A percentile compares a stretch with the other conserved stretches of the same genome.
These are phyloP conservation scores for Didymosphaeria variabile DNA, from an alignment of 2,329 filamentous ascomycete species.

Conservation along the genomic window DNA sequence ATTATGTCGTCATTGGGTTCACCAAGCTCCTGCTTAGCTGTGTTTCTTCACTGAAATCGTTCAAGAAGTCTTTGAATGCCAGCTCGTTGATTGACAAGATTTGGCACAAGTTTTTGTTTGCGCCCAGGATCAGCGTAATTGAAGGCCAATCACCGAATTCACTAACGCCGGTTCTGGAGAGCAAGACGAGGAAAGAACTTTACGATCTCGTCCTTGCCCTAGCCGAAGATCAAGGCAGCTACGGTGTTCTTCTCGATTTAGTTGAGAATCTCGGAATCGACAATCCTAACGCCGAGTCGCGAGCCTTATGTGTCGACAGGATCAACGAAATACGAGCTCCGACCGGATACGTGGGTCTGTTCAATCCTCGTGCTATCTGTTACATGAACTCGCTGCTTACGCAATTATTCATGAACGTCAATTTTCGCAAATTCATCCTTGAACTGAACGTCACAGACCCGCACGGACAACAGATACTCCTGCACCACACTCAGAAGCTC, in stretches of 20 bases:
- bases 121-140: conserved; percentile 23
- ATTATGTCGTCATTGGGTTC: conserved; percentile 50
- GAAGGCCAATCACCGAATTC: conserved; percentile 17
- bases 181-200: conserved; percentile 45
- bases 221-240: conserved; percentile 43
- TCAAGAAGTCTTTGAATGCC: conserved; percentile 48
- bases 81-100: conserved; percentile 40
- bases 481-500: conserved; percentile 79
- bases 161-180: conserved; percentile 46
- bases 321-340: conserved; percentile 74
- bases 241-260: conserved; percentile 40
- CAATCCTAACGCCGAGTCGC: conserved; percentile 65
- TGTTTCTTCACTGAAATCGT: conserved; percentile 50
- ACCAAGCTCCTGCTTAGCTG: conserved; percentile 52
- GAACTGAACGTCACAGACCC: conserved; percentile 61
- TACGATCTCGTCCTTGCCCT: conserved; percentile 48
- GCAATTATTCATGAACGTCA: conserved; percentile 94
- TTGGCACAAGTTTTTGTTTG: conserved; percentile 50
- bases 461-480: conserved; percentile 69
- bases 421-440: conserved; percentile 87
- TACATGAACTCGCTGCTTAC: conserved; percentile 95
- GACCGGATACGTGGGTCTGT: conserved; percentile 87
- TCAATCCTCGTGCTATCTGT: conserved; percentile 93
- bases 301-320: conserved; percentile 66
- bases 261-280: conserved; percentile 29